These are phyloP conservation scores for Prunus armeniaca DNA, from an alignment of 306 rosid species.

Conservation along the genomic window DNA sequence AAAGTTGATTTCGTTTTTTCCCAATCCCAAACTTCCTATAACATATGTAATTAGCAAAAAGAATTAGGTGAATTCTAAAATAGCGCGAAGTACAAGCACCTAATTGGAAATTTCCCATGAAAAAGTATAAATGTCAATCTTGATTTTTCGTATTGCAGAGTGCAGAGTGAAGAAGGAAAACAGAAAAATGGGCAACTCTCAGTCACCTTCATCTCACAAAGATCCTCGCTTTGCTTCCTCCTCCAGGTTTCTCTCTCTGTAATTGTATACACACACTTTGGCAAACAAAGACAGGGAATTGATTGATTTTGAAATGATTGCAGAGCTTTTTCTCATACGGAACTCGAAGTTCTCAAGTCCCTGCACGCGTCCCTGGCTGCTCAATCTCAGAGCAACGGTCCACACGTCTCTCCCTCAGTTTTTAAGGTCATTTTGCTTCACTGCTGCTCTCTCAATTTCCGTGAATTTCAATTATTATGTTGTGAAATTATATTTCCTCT, in stretches of 20 bases:
- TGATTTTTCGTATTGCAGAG: neutral
- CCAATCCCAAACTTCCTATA: neutral
- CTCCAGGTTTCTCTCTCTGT: constrained; percentile 49
- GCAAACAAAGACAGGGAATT: neutral
- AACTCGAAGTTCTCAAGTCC: constrained; percentile 57
- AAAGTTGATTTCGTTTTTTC: neutral
- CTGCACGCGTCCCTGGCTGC: constrained; percentile 52
- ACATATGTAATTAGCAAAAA: neutral
- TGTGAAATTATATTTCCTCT: neutral
- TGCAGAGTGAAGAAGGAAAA: neutral
- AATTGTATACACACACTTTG: neutral
- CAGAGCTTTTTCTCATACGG: constrained; percentile 76
- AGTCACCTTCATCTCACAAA: constrained; percentile 30
- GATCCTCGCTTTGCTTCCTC: constrained; percentile 59
- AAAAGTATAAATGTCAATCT: neutral
- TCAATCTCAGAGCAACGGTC: constrained; percentile 55
- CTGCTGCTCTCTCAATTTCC: neutral
- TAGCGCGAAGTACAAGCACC: neutral
- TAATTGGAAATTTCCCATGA: neutral
- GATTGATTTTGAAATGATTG: neutral
- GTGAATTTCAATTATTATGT: neutral
- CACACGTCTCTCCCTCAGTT: constrained; percentile 50
- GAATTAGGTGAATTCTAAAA: neutral
- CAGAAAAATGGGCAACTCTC: constrained; percentile 47
- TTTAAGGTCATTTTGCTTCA: constrained; percentile 53